Conservation (phyloP, 192 early-diverging fungal species). For the Umbelopsis vinacea region DNA sequence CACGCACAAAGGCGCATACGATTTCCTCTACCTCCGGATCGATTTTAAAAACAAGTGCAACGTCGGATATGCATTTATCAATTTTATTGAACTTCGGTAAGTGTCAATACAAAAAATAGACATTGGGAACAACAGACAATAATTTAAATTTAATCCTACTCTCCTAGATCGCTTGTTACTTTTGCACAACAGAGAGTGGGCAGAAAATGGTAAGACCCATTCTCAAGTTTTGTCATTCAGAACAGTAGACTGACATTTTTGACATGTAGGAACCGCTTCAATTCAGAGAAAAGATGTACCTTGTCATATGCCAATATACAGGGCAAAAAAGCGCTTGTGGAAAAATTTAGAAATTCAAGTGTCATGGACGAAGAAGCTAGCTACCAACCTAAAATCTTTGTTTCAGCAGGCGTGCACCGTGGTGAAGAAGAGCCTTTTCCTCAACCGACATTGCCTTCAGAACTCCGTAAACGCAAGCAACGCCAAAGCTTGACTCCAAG, state of each 20-base stretch:
- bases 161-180: slow-evolving; percentile 60
- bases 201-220: slow-evolving; percentile 62
- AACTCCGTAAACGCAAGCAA: slow-evolving; percentile 20
- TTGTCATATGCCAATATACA: slow-evolving; percentile 85
- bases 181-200: slow-evolving; percentile 73
- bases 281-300: slow-evolving; percentile 76
- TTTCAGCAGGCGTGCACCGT: slow-evolving; percentile 54
- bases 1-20: slow-evolving; percentile 67
- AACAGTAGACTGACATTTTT: neutral
- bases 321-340: slow-evolving; percentile 69
- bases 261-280: slow-evolving; percentile 66
- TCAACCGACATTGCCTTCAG: slow-evolving; percentile 23
- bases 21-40: slow-evolving; percentile 86
- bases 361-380: slow-evolving; percentile 79
- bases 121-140: neutral
- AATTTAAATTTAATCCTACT: neutral
- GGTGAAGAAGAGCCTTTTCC: slow-evolving; percentile 55
- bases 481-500: slow-evolving; percentile 12
- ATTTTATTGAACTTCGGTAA: slow-evolving; percentile 66
- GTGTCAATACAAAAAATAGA: neutral
- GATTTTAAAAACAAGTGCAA: slow-evolving; percentile 92
- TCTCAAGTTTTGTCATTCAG: neutral
- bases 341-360: slow-evolving; percentile 78
- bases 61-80: slow-evolving; percentile 80
- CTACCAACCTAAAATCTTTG: slow-evolving; percentile 81